A percentile compares a stretch with the other conserved stretches of the same genome.
These are phyloP conservation scores for Exophiala sideris DNA, from an alignment of 2,329 filamentous ascomycete species.

Conservation along the genomic window DNA sequence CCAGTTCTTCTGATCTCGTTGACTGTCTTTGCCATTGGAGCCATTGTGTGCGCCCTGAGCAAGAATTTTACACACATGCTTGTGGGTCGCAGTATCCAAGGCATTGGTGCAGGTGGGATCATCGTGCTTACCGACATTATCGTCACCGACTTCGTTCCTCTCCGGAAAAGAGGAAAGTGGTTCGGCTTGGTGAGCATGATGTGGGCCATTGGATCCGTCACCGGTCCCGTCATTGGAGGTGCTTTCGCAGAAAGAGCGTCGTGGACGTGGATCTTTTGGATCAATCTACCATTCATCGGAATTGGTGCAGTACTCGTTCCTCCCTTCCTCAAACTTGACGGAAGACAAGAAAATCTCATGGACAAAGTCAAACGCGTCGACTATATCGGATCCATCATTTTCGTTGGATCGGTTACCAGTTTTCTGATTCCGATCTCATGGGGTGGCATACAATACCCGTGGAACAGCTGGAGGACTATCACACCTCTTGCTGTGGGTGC, in stretches of 20 bases:
- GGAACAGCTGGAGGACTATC: background rate
- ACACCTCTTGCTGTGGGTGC: slow-evolving; percentile 4
- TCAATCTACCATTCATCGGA: slow-evolving; percentile 54
- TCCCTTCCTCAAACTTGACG: background rate
- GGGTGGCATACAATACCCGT: slow-evolving; percentile 28
- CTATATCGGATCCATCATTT: slow-evolving; percentile 53
- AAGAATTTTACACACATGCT: slow-evolving; percentile 45
- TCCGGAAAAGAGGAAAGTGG: slow-evolving; percentile 30
- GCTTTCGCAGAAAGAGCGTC: slow-evolving; percentile 32
- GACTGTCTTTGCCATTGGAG: slow-evolving; percentile 44
- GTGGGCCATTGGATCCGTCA: slow-evolving; percentile 26
- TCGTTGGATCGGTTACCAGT: slow-evolving; percentile 42
- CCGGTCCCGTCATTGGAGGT: slow-evolving; percentile 31
- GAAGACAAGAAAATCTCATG: background rate
- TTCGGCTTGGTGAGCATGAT: slow-evolving; percentile 23
- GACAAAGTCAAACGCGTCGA: slow-evolving; percentile 53
- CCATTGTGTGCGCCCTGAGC: slow-evolving; percentile 40
- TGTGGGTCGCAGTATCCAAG: slow-evolving; percentile 42
- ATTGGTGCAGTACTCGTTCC: slow-evolving; percentile 49
- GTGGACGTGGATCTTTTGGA: slow-evolving; percentile 41
- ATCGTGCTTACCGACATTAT: slow-evolving; percentile 42
- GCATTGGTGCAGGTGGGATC: slow-evolving; percentile 43
- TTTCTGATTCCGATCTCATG: slow-evolving; percentile 49
- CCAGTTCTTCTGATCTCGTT: slow-evolving; percentile 40
- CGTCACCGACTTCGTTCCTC: slow-evolving; percentile 45